These are phyloP conservation scores for Lonicera japonica DNA, from an alignment of 129 eudicot genomes.

Conservation along the genomic window DNA sequence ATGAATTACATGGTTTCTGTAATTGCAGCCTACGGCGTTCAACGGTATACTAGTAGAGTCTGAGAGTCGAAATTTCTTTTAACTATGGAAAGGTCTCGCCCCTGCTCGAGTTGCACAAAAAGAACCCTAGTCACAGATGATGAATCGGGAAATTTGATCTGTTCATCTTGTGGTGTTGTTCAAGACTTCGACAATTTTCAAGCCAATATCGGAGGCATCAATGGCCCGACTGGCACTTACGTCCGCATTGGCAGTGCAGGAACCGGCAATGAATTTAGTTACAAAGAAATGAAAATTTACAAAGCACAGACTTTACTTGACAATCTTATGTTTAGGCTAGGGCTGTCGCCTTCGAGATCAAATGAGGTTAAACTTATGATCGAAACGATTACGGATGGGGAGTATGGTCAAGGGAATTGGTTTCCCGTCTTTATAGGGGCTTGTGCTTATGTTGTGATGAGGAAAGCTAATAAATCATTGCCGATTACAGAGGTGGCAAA, in stretches of 20 bases:
- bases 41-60: neutral
- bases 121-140: constrained; percentile 34
- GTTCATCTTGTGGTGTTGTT: constrained; percentile 50
- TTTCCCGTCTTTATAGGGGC: constrained; percentile 73
- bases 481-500: constrained; percentile 46
- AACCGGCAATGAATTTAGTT: constrained; percentile 26
- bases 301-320: constrained; percentile 33
- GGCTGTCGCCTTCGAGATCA: constrained; percentile 18
- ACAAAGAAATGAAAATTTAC: constrained; percentile 35
- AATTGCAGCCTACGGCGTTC: too few relatives aligned
- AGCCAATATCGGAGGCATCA: constrained; percentile 41
- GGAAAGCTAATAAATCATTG: constrained; percentile 43
- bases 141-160: constrained; percentile 29
- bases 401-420: constrained; percentile 78
- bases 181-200: constrained; percentile 47
- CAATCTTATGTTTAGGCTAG: constrained; percentile 25
- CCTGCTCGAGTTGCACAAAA: constrained; percentile 44
- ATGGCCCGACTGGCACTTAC: constrained; percentile 48
- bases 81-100: constrained; percentile 20
- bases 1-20: too few relatives aligned
- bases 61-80: neutral
- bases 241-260: constrained; percentile 50
- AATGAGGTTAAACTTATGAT: constrained; percentile 55
- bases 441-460: constrained; percentile 62
- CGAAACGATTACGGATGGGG: constrained; percentile 44